A percentile compares a stretch with the other conserved stretches of the same genome.
phyloP scores from a whole-genome alignment of 2,329 filamentous ascomycete genomes.

The Aspergillus tanneri region DNA sequence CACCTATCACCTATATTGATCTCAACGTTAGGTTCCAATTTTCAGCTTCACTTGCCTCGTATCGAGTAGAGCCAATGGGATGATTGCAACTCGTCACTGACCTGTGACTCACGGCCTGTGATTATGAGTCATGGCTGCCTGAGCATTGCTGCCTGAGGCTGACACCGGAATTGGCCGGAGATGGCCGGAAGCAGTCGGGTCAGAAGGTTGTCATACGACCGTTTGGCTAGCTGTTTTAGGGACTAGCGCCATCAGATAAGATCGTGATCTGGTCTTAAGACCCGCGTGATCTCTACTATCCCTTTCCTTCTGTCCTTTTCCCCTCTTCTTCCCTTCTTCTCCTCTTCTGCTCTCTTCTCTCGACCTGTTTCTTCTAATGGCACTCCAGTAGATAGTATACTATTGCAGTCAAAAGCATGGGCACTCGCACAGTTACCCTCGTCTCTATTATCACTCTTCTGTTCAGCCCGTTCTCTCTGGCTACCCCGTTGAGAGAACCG shows the following conservation, averaged over 20 bases:
- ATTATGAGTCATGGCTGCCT: constrained; percentile 1
- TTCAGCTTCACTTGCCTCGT: too few species aligned
- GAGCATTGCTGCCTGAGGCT: background rate
- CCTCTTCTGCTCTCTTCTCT: constrained; percentile 1
- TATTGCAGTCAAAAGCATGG: constrained; percentile 6
- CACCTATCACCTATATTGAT: background rate
- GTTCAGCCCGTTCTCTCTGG: constrained; percentile 1
- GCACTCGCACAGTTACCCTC: constrained; percentile 10
- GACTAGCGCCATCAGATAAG: constrained; percentile 37
- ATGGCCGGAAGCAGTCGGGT: background rate
- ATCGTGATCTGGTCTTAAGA: constrained; percentile 23
- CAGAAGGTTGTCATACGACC: background rate
- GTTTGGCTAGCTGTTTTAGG: background rate
- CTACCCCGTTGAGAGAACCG: constrained; percentile 5
- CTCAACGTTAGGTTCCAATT: too few species aligned
- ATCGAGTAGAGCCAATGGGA: too few species aligned
- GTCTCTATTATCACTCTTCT: constrained; percentile 13
- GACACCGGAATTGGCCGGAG: background rate
- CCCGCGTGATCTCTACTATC: background rate
- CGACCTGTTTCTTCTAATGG: background rate
- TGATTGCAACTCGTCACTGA: too few species aligned
- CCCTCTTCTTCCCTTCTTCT: constrained; percentile 3
- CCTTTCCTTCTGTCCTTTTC: constrained; percentile 4
- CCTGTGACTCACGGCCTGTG: background rate
- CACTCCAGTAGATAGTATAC: too few species aligned